phyloP scores from a whole-genome alignment of 305 asterid species.

The Lippia alba region DNA sequence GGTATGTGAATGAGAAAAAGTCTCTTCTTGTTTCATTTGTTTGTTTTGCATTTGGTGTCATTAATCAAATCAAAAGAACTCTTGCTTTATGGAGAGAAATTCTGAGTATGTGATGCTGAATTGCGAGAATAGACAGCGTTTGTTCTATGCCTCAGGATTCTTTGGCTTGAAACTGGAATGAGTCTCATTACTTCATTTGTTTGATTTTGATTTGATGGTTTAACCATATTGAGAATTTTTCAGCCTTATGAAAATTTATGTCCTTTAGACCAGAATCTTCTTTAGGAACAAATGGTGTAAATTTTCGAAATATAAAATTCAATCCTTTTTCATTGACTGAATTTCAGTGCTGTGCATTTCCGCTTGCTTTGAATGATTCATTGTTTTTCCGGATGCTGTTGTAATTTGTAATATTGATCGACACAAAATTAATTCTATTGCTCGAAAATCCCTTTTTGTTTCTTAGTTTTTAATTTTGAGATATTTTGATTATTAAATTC shows the following conservation, averaged over 20 bases:
- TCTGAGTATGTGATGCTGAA: background rate
- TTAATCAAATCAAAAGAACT: background rate
- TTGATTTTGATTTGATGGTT: background rate
- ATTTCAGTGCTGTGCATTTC: too few relatives aligned
- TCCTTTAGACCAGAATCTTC: too few relatives aligned
- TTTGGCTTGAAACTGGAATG: background rate
- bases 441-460: background rate
- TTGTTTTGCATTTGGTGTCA: background rate
- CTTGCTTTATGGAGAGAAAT: too few relatives aligned
- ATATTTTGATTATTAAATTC: constrained; percentile 9
- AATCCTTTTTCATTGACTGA: too few relatives aligned
- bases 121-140: background rate
- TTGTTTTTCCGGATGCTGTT: constrained; percentile 20
- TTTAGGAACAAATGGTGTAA: too few relatives aligned
- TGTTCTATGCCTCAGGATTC: background rate
- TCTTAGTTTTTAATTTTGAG: background rate
- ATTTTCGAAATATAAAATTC: too few relatives aligned
- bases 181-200: background rate
- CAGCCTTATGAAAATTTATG: too few relatives aligned
- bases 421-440: background rate
- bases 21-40: background rate
- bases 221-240: background rate
- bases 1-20: background rate
- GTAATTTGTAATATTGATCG: background rate
- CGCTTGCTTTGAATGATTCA: constrained; percentile 6